phyloP scores from a whole-genome alignment of 805 yeast genomes.

The Ogataea haglerorum region DNA sequence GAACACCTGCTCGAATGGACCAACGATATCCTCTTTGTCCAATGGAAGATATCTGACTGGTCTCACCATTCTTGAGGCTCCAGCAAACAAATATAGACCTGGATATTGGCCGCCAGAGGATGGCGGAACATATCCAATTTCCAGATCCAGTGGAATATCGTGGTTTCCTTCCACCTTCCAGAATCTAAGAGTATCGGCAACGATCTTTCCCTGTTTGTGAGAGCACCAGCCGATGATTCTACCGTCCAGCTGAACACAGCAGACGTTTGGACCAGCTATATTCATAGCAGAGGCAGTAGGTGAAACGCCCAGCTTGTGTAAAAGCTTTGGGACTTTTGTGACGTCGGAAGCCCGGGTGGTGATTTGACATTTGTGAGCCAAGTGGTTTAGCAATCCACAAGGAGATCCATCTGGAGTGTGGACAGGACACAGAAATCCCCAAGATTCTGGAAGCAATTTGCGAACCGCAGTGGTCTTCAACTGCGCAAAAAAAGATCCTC shows the following conservation, averaged over 20 bases:
- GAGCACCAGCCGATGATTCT: constrained; percentile 90
- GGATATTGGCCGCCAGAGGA: constrained; percentile 95
- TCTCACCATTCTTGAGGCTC: constrained; percentile 92
- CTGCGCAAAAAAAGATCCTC: constrained; percentile 99
- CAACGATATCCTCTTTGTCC: constrained; percentile 79
- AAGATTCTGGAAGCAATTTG: constrained; percentile 92
- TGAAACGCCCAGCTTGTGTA: constrained; percentile 73
- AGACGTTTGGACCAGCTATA: constrained; percentile 76
- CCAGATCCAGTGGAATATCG: constrained; percentile 81
- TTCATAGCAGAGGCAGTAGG: constrained; percentile 69
- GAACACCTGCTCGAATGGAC: constrained; percentile 97
- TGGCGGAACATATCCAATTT: constrained; percentile 96
- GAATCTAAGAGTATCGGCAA: constrained; percentile 85
- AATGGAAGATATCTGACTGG: constrained; percentile 90
- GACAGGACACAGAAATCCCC: constrained; percentile 99
- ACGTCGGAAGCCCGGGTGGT: constrained; percentile 77
- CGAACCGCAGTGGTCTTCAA: constrained; percentile 96
- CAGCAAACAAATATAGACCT: constrained; percentile 87
- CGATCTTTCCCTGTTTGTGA: constrained; percentile 78
- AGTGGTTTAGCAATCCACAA: constrained; percentile 95
- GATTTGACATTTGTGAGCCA: constrained; percentile 90
- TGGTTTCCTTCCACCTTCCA: constrained; percentile 86
- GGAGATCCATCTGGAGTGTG: constrained; percentile 99
- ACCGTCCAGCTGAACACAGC: constrained; percentile 94
- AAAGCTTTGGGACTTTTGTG: constrained; percentile 60